Evolutionary conservation across 768 basidiomycete species (phyloP).

Genomic region (Tylopilus subfusipes): DNA sequence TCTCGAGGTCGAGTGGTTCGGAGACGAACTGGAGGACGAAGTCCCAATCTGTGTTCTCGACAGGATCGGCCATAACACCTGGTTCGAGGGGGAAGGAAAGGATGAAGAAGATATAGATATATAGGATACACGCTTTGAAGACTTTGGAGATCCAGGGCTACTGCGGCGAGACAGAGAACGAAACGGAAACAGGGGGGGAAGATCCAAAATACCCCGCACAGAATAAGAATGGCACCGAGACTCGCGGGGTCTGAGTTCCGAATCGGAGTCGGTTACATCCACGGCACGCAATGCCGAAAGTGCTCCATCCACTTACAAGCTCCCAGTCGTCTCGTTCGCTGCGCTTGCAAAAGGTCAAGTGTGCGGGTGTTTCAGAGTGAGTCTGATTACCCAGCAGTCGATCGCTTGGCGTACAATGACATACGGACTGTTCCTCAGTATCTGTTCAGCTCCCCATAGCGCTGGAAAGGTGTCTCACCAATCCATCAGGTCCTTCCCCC

Average conservation of each 20-base stretch:
- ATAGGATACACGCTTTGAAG: background rate
- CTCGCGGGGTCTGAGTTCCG: conserved; percentile 13
- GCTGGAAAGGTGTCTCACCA: conserved; percentile 11
- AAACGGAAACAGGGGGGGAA: conserved; percentile 19
- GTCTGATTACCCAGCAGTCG: background rate
- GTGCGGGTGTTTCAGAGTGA: background rate
- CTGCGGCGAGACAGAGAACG: background rate
- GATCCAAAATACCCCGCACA: background rate
- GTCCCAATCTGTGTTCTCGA: conserved; percentile 55
- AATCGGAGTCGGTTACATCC: conserved; percentile 15
- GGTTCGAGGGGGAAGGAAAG: background rate
- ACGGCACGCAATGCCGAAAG: conserved; percentile 15
- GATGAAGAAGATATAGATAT: background rate
- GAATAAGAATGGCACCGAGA: conserved; percentile 5
- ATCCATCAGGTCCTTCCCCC: background rate
- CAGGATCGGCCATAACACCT: conserved; percentile 23
- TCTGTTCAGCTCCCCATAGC: background rate
- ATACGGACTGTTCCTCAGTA: background rate
- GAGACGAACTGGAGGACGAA: conserved; percentile 60
- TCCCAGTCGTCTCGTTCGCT: too few relatives aligned
- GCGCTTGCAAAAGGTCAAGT: too few relatives aligned
- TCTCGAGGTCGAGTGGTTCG: conserved; percentile 39
- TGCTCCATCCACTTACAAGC: too few relatives aligned
- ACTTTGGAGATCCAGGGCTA: background rate
- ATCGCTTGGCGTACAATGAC: background rate